Evolutionary conservation across 73 alveolate genomes (phyloP), one percentile per base, ranked within the genome.

Genomic region (Paramecium sonneborni): DNA sequence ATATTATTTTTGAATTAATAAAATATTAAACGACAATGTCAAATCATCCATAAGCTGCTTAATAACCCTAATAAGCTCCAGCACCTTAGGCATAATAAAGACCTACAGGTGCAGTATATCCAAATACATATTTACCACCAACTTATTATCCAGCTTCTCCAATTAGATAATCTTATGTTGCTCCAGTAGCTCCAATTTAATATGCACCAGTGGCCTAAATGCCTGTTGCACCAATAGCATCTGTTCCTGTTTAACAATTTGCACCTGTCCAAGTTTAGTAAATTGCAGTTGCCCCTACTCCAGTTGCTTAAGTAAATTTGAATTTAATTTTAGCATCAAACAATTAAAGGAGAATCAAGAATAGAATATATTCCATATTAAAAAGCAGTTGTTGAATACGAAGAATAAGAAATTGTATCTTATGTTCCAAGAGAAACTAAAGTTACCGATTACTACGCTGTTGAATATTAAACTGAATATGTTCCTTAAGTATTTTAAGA

Each of bases 341-440:
- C 90, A 6, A 79, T 88, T 76, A 88, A 70, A 82, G 94, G 94
- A n/a, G 94, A 88, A 70, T 88, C 94, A 14, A 88, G 94, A 88
- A 88, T 88, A 14, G 94, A 88, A 70, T 88, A 88, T 46, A 52
- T 88, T 41, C 94, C 94, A 24, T 88, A 88, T 39, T 30, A 88
- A 52, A 88, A 88, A 44, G 70, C 94, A 23, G 94, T 88, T 11
- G 57, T 88, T 5, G 94, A 88, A 70, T 88, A 88, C 41, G 94
- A 88, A 46, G 94, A 76, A 35, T 76, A 69, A 32, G 85, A 88
- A 70, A 52, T 76, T 26, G 94, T 88, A 6, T 62, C 70, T 34
- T 88, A 88, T 67, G 94, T 88, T 23, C 94, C 94, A 21, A 88
- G 87, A 43, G 94, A 88, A 52, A 88, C 52, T 35, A 88, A 70